Evolutionary conservation across 305 asterid species (phyloP).

Genomic region (Fraxinus velutina): DNA sequence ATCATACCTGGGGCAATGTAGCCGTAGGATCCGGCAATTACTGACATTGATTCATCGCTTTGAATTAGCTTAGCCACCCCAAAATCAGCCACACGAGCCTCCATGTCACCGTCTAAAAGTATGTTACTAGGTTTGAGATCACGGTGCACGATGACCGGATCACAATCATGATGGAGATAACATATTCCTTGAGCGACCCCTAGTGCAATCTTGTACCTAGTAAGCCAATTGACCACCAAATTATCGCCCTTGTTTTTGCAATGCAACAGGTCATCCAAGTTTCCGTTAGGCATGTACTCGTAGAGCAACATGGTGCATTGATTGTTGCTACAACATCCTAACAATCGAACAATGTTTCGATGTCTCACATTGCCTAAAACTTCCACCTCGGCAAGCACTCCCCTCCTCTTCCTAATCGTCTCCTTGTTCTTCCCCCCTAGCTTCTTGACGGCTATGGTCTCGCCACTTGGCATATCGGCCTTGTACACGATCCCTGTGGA

Average conservation of each 20-base stretch:
- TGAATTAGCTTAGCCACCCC: slow-evolving; percentile 83
- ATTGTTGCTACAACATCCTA: slow-evolving; percentile 71
- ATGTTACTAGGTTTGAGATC: slow-evolving; percentile 86
- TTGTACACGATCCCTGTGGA: slow-evolving; percentile 77
- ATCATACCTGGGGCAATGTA: slow-evolving; percentile 83
- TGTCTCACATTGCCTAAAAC: slow-evolving; percentile 79
- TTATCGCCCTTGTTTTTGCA: slow-evolving; percentile 60
- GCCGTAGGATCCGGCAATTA: slow-evolving; percentile 87
- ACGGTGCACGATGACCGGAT: slow-evolving; percentile 79
- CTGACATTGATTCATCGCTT: slow-evolving; percentile 67
- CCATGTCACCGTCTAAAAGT: slow-evolving; percentile 67
- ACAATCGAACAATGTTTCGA: slow-evolving; percentile 66
- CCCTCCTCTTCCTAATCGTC: slow-evolving; percentile 40
- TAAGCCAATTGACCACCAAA: slow-evolving; percentile 67
- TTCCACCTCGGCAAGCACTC: slow-evolving; percentile 83
- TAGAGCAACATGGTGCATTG: slow-evolving; percentile 71
- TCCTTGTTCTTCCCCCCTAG: slow-evolving; percentile 74
- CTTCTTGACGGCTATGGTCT: slow-evolving; percentile 73
- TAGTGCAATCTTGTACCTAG: slow-evolving; percentile 64
- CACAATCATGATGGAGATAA: slow-evolving; percentile 88
- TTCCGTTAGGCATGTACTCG: slow-evolving; percentile 95
- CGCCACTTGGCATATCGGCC: slow-evolving; percentile 90
- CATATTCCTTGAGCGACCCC: slow-evolving; percentile 94
- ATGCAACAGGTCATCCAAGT: slow-evolving; percentile 69
- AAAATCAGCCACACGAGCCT: slow-evolving; percentile 86